phyloP scores from a whole-genome alignment of 2,329 filamentous ascomycete species.

The Apiospora koreana region DNA sequence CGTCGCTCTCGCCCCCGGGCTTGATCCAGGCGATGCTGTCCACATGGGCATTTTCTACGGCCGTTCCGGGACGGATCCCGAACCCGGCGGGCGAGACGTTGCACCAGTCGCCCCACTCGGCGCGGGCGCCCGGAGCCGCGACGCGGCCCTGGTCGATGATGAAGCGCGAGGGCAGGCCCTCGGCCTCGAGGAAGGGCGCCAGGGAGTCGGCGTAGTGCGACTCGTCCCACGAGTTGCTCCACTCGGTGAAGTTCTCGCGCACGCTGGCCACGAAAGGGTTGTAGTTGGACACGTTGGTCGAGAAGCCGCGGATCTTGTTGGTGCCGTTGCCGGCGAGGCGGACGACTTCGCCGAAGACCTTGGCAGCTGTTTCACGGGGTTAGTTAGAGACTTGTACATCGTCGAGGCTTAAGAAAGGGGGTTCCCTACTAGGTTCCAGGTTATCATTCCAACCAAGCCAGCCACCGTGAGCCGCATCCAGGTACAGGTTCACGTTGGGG shows the following conservation, averaged over 20 bases:
- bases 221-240: slow-evolving; percentile 55
- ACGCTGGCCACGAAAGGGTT: slow-evolving; percentile 39
- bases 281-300: slow-evolving; percentile 61
- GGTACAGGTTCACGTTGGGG: slow-evolving; percentile 60
- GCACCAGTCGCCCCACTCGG: slow-evolving; percentile 63
- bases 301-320: slow-evolving; percentile 54
- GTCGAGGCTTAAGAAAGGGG: too few relatives aligned
- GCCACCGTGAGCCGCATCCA: slow-evolving; percentile 60
- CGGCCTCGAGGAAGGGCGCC: slow-evolving; percentile 58
- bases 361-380: slow-evolving; percentile 28
- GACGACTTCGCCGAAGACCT: slow-evolving; percentile 51
- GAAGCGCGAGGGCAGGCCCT: slow-evolving; percentile 44
- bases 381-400: neutral
- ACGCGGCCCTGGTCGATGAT: slow-evolving; percentile 35
- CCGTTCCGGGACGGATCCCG: slow-evolving; percentile 54
- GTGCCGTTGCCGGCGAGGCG: slow-evolving; percentile 52
- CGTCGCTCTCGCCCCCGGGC: slow-evolving; percentile 55
- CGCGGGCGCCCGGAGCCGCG: slow-evolving; percentile 38
- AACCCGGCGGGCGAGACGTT: slow-evolving; percentile 61
- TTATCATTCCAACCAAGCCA: slow-evolving; percentile 63
- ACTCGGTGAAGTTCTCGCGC: slow-evolving; percentile 27
- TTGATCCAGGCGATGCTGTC: slow-evolving; percentile 67
- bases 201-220: slow-evolving; percentile 66
- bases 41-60: slow-evolving; percentile 53
- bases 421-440: slow-evolving; percentile 42